Percentiles rank a stretch among this genome's conserved stretches.
These are phyloP conservation scores for Penicillium subrubescens DNA, from an alignment of 495 filamentous ascomycete genomes.

Conservation along the genomic window DNA sequence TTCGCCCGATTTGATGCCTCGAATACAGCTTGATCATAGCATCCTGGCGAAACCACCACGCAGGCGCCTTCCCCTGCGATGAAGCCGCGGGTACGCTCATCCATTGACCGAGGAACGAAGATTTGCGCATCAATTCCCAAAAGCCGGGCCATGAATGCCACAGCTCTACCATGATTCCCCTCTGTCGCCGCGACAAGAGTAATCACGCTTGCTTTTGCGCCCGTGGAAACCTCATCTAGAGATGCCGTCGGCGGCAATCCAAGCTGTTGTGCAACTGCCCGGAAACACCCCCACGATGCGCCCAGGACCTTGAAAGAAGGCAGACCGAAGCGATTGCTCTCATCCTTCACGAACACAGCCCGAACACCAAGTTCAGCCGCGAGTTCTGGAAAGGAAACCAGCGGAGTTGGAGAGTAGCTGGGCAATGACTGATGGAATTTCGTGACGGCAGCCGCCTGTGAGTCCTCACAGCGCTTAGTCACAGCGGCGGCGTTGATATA, in stretches of 20 bases:
- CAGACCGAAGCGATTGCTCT: conserved; percentile 60
- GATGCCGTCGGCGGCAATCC: conserved; percentile 36
- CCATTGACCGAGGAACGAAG: conserved; percentile 59
- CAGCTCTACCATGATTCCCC: conserved; percentile 73
- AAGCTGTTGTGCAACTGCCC: conserved; percentile 49
- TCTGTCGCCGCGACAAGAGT: conserved; percentile 60
- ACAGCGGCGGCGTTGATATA: conserved; percentile 35
- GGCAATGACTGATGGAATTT: conserved; percentile 57
- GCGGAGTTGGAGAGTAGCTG: conserved; percentile 48
- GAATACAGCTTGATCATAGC: conserved; percentile 62
- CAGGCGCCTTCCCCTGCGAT: conserved; percentile 61
- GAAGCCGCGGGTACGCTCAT: conserved; percentile 47
- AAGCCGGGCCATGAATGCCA: conserved; percentile 62
- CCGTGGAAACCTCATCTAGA: conserved; percentile 42
- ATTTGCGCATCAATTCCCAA: conserved; percentile 53
- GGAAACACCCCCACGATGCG: conserved; percentile 70
- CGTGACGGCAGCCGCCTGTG: conserved; percentile 19
- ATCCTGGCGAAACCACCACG: conserved; percentile 53
- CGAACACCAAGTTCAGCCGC: conserved; percentile 58
- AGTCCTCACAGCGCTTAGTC: conserved; percentile 17
- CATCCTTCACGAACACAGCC: conserved; percentile 60
- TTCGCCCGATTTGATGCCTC: conserved; percentile 41
- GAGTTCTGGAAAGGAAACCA: conserved; percentile 53
- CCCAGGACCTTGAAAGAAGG: conserved; percentile 78
- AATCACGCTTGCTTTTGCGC: conserved; percentile 33